Evolutionary conservation across 164 flowering plant genomes (phyloP).

Genomic region (Liquidambar formosana): DNA sequence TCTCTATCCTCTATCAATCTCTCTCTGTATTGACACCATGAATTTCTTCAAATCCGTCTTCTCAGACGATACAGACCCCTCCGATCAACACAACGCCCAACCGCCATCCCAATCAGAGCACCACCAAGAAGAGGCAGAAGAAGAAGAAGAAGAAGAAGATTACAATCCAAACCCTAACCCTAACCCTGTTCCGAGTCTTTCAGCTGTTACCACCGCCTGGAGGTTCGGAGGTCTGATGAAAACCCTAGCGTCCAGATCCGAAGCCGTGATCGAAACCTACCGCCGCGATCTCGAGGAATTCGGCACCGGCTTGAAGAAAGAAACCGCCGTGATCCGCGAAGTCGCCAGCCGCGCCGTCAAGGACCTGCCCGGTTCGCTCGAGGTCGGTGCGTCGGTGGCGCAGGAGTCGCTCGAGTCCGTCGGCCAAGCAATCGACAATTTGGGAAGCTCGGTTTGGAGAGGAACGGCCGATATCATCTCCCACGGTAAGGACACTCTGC

Average conservation of each 20-base stretch:
- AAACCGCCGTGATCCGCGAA: constrained; percentile 60
- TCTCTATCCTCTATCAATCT: too few species aligned
- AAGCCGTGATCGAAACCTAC: constrained; percentile 66
- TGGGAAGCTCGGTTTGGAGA: constrained; percentile 64
- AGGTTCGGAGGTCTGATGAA: constrained; percentile 62
- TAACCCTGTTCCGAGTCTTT: constrained; percentile 12
- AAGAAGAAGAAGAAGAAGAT: neutral
- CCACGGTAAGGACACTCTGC: constrained; percentile 53
- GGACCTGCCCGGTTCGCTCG: constrained; percentile 68
- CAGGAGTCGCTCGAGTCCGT: constrained; percentile 78
- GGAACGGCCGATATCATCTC: constrained; percentile 64
- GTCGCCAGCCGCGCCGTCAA: constrained; percentile 63
- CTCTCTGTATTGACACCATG: constrained; percentile 32
- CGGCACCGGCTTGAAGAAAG: constrained; percentile 62
- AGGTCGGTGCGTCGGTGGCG: constrained; percentile 69
- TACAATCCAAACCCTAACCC: constrained; percentile 9
- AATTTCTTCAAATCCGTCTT: constrained; percentile 83
- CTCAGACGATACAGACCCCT: constrained; percentile 41
- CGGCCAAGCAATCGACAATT: constrained; percentile 72
- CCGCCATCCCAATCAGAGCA: neutral
- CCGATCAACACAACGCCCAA: constrained; percentile 24
- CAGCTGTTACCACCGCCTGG: constrained; percentile 27
- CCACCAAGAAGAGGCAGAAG: neutral
- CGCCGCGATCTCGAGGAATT: constrained; percentile 77
- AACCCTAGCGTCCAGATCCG: constrained; percentile 64